Evolutionary conservation across 1,284 basidiomycete species (phyloP).

Genomic region (Apiotrichum montevideense): DNA sequence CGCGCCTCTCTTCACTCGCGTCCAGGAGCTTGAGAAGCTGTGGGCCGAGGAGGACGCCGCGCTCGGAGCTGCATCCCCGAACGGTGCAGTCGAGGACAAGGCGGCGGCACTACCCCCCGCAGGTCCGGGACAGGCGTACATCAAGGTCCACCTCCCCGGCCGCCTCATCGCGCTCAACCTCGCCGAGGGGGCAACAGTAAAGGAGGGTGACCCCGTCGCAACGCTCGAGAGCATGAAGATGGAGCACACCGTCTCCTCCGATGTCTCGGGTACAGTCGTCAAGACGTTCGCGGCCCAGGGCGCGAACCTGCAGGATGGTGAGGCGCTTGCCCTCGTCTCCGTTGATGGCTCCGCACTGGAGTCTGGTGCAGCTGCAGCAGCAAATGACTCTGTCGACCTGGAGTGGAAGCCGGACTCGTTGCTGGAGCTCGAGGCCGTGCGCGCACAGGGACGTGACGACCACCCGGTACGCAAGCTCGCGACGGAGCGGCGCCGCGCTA

Average conservation of each 20-base stretch:
- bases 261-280: conserved; percentile 5
- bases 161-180: conserved; percentile 10
- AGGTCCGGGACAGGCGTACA: conserved; percentile 11
- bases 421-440: conserved; percentile 14
- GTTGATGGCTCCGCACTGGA: not conserved
- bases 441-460: conserved; percentile 11
- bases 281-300: conserved; percentile 7
- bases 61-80: not conserved
- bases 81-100: not conserved
- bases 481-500: conserved; percentile 8
- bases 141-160: conserved; percentile 16
- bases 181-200: conserved; percentile 4
- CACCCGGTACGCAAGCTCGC: conserved; percentile 10
- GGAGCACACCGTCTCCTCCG: conserved; percentile 17
- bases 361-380: not conserved
- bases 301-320: conserved; percentile 15
- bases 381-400: conserved; percentile 8
- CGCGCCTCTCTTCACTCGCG: conserved; percentile 1
- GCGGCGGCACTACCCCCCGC: conserved; percentile 8
- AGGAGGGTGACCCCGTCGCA: conserved; percentile 11
- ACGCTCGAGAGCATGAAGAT: conserved; percentile 21
- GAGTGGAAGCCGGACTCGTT: conserved; percentile 10
- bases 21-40: conserved; percentile 8
- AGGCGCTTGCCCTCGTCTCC: conserved; percentile 8
- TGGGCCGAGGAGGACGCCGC: conserved; percentile 3